phyloP scores from a whole-genome alignment of 2,329 filamentous ascomycete genomes.

The Hyphodiscus sp. region DNA sequence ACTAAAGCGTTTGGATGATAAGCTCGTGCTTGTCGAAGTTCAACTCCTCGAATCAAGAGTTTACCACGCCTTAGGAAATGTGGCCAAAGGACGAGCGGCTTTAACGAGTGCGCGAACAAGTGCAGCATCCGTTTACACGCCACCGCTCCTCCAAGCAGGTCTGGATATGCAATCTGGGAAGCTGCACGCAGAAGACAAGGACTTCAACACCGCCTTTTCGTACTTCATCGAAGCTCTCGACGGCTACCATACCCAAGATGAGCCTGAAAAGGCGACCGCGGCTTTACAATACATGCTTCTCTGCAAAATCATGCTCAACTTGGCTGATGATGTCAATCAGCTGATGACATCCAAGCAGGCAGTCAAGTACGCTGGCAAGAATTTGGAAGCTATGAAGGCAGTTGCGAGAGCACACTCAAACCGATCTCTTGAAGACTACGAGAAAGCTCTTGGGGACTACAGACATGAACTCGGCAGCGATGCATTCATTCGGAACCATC shows the following conservation, averaged over 20 bases:
- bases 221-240: slow-evolving; percentile 99
- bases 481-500: slow-evolving; percentile 93
- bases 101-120: slow-evolving; percentile 91
- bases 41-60: slow-evolving; percentile 95
- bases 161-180: slow-evolving; percentile 99
- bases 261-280: slow-evolving; percentile 83
- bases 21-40: slow-evolving; percentile 94
- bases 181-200: slow-evolving; percentile 96
- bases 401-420: slow-evolving; percentile 93
- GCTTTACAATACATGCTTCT: slow-evolving; percentile 98
- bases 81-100: slow-evolving; percentile 89
- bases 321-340: slow-evolving; percentile 90
- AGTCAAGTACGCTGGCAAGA: slow-evolving; percentile 90
- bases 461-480: slow-evolving; percentile 91
- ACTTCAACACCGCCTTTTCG: slow-evolving; percentile 97
- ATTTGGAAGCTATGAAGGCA: slow-evolving; percentile 98
- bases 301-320: slow-evolving; percentile 99
- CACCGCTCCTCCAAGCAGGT: slow-evolving; percentile 87
- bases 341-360: slow-evolving; percentile 96
- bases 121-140: slow-evolving; percentile 95
- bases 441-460: slow-evolving; percentile 83
- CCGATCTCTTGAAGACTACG: slow-evolving; percentile 94
- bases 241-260: slow-evolving; percentile 91
- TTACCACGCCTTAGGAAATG: slow-evolving; percentile 95
- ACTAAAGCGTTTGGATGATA: slow-evolving; percentile 96